A percentile compares a stretch with the other conserved stretches of the same genome.
phyloP scores from a whole-genome alignment of 2,329 filamentous ascomycete genomes.

The Alternaria metachromatica region DNA sequence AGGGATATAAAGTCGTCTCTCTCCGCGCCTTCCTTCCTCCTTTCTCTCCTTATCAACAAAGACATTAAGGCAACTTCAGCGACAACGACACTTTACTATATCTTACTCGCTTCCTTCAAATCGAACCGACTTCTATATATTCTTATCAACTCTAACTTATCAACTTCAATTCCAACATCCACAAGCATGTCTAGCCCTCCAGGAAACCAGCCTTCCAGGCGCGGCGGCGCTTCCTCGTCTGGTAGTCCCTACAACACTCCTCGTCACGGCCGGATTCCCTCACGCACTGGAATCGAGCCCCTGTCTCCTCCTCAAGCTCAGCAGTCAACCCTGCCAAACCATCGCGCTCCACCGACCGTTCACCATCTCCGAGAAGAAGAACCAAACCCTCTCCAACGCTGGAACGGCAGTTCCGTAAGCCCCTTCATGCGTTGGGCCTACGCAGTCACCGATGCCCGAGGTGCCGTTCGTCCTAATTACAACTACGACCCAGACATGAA shows the following conservation, averaged over 20 bases:
- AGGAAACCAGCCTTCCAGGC: neutral
- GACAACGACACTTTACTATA: neutral
- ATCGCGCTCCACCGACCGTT: constrained; percentile 1
- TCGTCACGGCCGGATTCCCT: neutral
- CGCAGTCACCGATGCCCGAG: neutral
- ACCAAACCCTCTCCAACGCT: constrained; percentile 4
- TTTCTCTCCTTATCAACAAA: neutral
- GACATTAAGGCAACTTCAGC: neutral
- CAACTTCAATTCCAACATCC: neutral
- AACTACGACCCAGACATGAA: constrained; percentile 5
- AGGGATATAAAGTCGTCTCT: neutral
- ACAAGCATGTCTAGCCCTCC: neutral
- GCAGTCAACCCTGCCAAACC: neutral
- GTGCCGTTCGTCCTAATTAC: neutral
- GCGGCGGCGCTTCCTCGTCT: neutral
- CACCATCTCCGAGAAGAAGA: neutral
- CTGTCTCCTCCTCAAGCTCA: neutral
- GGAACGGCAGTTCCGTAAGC: neutral
- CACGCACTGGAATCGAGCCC: neutral
- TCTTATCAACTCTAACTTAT: neutral
- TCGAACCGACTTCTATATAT: neutral
- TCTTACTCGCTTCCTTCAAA: neutral
- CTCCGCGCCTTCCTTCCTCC: neutral
- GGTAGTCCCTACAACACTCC: neutral
- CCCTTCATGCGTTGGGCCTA: constrained; percentile 10